Evolutionary conservation across 768 basidiomycete species (phyloP).

Genomic region (Clathrus columnatus): DNA sequence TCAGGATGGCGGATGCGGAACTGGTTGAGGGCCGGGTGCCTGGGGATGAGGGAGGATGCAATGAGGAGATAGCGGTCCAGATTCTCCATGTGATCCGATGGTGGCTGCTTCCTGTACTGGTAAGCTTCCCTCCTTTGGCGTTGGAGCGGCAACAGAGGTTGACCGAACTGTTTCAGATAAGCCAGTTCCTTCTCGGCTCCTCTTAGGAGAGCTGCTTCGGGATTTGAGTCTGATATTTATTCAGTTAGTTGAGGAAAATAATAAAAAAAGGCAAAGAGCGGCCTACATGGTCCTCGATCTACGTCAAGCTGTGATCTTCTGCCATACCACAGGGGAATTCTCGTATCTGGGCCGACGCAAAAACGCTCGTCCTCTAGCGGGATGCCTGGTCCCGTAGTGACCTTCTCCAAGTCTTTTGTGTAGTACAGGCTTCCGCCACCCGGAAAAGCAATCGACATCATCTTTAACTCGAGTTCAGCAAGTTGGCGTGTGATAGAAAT

Average conservation of each 20-base stretch:
- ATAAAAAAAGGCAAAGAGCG: constrained; percentile 24
- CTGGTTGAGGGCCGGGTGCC: constrained; percentile 26
- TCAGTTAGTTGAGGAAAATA: constrained; percentile 22
- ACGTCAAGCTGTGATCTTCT: constrained; percentile 41
- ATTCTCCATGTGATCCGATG: constrained; percentile 41
- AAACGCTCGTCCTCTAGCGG: constrained; percentile 31
- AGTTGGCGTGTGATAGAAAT: constrained; percentile 36
- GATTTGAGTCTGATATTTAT: constrained; percentile 33
- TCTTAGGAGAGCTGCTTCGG: constrained; percentile 34
- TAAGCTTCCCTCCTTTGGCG: constrained; percentile 36
- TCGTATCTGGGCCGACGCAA: constrained; percentile 37
- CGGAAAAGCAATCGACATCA: constrained; percentile 41
- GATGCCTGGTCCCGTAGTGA: constrained; percentile 26
- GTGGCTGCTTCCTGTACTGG: constrained; percentile 34
- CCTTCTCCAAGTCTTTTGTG: constrained; percentile 35
- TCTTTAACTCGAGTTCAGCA: constrained; percentile 36
- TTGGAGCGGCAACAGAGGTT: constrained; percentile 35
- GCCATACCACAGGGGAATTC: constrained; percentile 38
- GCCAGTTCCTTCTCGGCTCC: constrained; percentile 39
- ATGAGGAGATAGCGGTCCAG: constrained; percentile 40
- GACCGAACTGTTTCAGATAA: constrained; percentile 42
- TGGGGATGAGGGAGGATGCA: constrained; percentile 36
- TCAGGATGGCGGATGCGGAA: constrained; percentile 44
- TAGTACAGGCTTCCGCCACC: constrained; percentile 47
- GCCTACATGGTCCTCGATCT: constrained; percentile 44